Evolutionary conservation across 352 stramenopile genomes (phyloP).

Genomic region (Phytophthora macrochlamydospora): DNA sequence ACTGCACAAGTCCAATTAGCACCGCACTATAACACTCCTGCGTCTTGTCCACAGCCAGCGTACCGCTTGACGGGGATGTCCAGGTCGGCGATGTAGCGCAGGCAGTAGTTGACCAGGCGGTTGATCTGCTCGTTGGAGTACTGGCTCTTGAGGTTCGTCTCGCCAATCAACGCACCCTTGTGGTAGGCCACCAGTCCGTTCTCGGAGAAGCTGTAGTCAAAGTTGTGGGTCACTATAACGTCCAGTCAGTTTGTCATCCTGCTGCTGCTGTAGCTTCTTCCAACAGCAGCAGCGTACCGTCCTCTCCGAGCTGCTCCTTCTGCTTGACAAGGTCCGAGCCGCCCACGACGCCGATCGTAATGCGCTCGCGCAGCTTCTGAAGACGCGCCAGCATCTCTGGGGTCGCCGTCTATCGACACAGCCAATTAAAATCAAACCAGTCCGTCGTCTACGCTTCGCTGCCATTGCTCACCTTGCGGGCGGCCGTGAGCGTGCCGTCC

Average conservation of each 20-base stretch:
- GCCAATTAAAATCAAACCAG: background rate
- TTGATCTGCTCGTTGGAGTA: conserved; percentile 98
- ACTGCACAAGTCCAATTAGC: conserved; percentile 28
- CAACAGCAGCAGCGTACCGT: conserved; percentile 49
- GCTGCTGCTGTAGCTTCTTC: background rate
- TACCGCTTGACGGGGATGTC: conserved; percentile 97
- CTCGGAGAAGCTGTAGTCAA: conserved; percentile 99
- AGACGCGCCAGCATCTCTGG: conserved; percentile 95
- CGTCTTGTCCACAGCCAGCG: conserved; percentile 4
- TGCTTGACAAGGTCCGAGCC: conserved; percentile 99
- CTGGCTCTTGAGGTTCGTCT: conserved; percentile 93
- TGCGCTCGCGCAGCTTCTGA: conserved; percentile 90
- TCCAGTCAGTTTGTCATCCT: background rate
- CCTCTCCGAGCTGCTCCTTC: conserved; percentile 97
- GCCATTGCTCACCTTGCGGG: conserved; percentile 77
- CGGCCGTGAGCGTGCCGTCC: conserved; percentile 97
- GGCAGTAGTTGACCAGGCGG: conserved; percentile 96
- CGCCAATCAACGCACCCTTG: conserved; percentile 91
- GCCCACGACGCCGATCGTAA: conserved; percentile 98
- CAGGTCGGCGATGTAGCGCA: conserved; percentile 94
- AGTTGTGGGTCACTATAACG: conserved; percentile 89
- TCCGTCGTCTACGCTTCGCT: background rate
- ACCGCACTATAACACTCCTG: background rate
- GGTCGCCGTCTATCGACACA: conserved; percentile 69
- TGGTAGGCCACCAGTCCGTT: conserved; percentile 99